Evolutionary conservation across 192 early-diverging fungal species (phyloP).

Genomic region (Backusella macrospora): DNA sequence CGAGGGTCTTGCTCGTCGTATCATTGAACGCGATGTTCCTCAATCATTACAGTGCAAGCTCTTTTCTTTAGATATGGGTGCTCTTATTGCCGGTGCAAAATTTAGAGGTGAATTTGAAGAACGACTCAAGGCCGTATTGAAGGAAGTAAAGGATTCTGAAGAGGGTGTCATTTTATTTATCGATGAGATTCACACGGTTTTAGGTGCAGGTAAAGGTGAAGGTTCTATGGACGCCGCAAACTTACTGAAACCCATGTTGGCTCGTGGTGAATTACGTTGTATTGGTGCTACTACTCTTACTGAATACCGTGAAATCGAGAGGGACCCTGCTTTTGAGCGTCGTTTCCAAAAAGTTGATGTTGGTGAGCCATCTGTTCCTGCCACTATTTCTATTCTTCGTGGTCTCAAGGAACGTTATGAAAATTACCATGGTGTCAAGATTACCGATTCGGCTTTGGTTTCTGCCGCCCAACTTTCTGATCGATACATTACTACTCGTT

Average conservation of each 20-base stretch:
- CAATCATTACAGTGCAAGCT: slow-evolving; percentile 77
- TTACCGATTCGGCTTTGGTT: slow-evolving; percentile 73
- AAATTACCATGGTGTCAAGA: slow-evolving; percentile 77
- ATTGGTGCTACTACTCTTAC: slow-evolving; percentile 96
- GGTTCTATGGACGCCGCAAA: slow-evolving; percentile 91
- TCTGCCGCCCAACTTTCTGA: slow-evolving; percentile 73
- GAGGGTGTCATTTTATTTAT: slow-evolving; percentile 95
- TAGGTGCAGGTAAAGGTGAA: slow-evolving; percentile 91
- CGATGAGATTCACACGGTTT: slow-evolving; percentile 94
- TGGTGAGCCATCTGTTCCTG: slow-evolving; percentile 67
- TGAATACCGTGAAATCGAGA: slow-evolving; percentile 93
- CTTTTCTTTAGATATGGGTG: slow-evolving; percentile 96
- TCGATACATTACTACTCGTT: slow-evolving; percentile 73
- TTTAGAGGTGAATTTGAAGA: slow-evolving; percentile 99
- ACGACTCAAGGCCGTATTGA: slow-evolving; percentile 93
- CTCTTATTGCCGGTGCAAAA: slow-evolving; percentile 91
- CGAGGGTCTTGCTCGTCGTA: slow-evolving; percentile 94
- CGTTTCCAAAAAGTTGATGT: slow-evolving; percentile 80
- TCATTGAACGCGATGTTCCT: slow-evolving; percentile 92
- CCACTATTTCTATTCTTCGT: slow-evolving; percentile 77
- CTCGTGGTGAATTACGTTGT: slow-evolving; percentile 92
- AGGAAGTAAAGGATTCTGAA: slow-evolving; percentile 90
- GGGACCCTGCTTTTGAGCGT: slow-evolving; percentile 76
- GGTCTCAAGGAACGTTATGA: slow-evolving; percentile 81
- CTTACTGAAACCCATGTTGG: slow-evolving; percentile 96